Conservation (phyloP, 208 protist species). For the Naegleria gruberi region DNA sequence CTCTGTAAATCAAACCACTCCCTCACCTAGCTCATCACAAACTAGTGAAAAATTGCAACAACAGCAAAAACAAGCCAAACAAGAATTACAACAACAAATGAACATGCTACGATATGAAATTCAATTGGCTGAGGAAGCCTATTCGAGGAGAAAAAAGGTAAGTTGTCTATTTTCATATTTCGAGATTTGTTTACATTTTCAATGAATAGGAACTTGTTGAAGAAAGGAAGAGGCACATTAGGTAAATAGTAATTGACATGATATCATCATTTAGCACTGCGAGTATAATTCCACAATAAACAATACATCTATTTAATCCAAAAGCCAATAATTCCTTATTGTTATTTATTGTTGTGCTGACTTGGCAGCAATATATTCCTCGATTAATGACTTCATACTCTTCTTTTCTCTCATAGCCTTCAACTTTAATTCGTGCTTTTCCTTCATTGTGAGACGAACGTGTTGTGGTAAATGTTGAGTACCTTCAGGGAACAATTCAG, state of each 20-base stretch:
- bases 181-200: no score
- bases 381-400: not conserved
- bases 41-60: no score
- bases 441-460: not conserved
- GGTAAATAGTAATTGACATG: no score
- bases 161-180: no score
- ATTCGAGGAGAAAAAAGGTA: not conserved
- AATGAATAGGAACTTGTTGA: no score
- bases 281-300: no score
- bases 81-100: not conserved
- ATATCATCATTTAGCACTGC: no score
- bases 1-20: no score
- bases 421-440: not conserved
- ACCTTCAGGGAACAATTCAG: slow-evolving; percentile 2
- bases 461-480: slow-evolving; percentile 9
- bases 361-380: not conserved
- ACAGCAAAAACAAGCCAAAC: not conserved
- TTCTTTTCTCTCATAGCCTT: not conserved
- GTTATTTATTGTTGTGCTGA: not conserved
- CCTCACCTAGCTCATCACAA: no score
- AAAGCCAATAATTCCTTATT: no score
- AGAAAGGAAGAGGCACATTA: no score
- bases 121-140: not conserved
- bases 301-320: no score
- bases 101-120: not conserved